Evolutionary conservation across 805 yeast species (phyloP).

Genomic region (Wickerhamiella bombiphila): DNA sequence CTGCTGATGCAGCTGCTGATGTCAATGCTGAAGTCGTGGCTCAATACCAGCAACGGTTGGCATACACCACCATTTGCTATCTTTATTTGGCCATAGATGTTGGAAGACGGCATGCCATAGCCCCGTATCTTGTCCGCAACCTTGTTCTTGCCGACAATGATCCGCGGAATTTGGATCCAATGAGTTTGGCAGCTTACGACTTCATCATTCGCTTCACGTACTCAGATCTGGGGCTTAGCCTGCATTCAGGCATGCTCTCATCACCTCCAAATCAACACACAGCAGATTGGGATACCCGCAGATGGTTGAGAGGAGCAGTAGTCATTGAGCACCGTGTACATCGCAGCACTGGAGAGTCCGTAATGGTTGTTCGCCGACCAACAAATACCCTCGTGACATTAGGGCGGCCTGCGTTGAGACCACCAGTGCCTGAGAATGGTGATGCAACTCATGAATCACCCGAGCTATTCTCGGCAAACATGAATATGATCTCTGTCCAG

Average conservation of each 20-base stretch:
- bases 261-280: conserved; percentile 19
- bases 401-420: conserved; percentile 9
- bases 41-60: conserved; percentile 45
- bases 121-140: conserved; percentile 48
- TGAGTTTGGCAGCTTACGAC: conserved; percentile 51
- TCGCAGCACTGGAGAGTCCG: conserved; percentile 35
- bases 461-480: conserved; percentile 5
- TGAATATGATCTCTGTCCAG: conserved; percentile 6
- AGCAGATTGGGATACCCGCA: conserved; percentile 14
- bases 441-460: not conserved
- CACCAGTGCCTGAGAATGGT: not conserved
- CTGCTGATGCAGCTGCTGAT: not conserved
- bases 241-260: conserved; percentile 22
- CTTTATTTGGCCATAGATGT: conserved; percentile 58
- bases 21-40: conserved; percentile 27
- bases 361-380: conserved; percentile 43
- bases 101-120: conserved; percentile 41
- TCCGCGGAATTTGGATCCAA: conserved; percentile 29
- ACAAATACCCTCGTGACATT: conserved; percentile 34
- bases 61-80: conserved; percentile 51
- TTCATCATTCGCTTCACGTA: conserved; percentile 52
- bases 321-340: conserved; percentile 45
- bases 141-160: conserved; percentile 31
- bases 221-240: conserved; percentile 43
- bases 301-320: conserved; percentile 50